Evolutionary conservation across 208 protist species (phyloP).

Genomic region (Phytomonas sp.): DNA sequence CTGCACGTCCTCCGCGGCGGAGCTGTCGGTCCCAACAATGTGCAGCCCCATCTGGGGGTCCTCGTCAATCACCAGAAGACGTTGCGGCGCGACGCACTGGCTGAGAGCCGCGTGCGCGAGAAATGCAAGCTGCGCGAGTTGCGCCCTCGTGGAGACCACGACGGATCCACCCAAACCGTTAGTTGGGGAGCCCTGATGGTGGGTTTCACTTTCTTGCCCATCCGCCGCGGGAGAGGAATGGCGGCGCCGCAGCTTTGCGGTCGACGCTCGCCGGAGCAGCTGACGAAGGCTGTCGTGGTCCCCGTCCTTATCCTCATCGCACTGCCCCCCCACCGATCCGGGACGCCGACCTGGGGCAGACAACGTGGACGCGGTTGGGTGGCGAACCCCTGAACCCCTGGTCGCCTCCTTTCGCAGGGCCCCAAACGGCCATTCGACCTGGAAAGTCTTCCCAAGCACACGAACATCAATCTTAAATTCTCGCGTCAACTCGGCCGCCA

Average conservation of each 20-base stretch:
- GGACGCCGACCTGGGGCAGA: neutral
- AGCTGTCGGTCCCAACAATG: constrained; percentile 32
- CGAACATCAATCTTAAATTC: constrained; percentile 68
- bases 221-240: neutral
- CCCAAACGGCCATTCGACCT: constrained; percentile 23
- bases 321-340: neutral
- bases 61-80: constrained; percentile 51
- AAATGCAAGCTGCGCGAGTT: constrained; percentile 34
- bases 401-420: neutral
- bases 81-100: constrained; percentile 58
- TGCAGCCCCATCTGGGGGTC: constrained; percentile 38
- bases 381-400: neutral
- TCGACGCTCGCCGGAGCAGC: neutral
- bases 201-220: neutral
- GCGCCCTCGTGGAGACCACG: neutral
- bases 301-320: neutral
- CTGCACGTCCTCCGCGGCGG: constrained; percentile 21
- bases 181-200: neutral
- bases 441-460: constrained; percentile 52
- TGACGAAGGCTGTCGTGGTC: neutral
- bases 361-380: neutral
- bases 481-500: constrained; percentile 44
- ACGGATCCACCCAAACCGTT: neutral
- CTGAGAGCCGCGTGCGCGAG: constrained; percentile 48
- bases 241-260: neutral